Percentiles rank a stretch among this genome's conserved stretches.
phyloP scores from a whole-genome alignment of 2,329 filamentous ascomycete species.

The Rachicladosporium sp. region DNA sequence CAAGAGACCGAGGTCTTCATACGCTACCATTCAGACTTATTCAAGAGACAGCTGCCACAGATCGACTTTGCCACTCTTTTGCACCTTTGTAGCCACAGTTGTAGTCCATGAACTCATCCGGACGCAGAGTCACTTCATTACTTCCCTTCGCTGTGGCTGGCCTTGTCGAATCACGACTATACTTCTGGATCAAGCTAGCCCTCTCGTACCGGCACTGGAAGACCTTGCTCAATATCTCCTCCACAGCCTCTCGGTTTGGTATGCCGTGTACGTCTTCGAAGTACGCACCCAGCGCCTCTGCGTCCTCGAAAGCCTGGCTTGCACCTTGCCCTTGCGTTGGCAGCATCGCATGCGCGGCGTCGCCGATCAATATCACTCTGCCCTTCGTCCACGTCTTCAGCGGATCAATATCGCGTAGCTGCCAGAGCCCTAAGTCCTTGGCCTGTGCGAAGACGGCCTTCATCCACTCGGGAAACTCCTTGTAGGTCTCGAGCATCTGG shows the following conservation, averaged over 20 bases:
- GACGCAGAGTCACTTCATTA: conserved; percentile 22
- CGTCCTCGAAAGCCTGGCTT: conserved; percentile 32
- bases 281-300: conserved; percentile 23
- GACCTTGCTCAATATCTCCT: conserved; percentile 11
- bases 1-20: too few relatives aligned
- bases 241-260: conserved; percentile 14
- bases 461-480: conserved; percentile 31
- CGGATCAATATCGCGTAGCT: conserved; percentile 33
- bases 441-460: conserved; percentile 22
- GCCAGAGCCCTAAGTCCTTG: conserved; percentile 31
- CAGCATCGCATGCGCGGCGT: conserved; percentile 28
- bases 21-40: too few relatives aligned
- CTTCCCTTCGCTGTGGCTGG: conserved; percentile 25
- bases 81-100: conserved; percentile 28
- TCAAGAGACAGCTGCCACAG: too few relatives aligned
- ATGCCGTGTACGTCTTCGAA: conserved; percentile 11
- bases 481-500: conserved; percentile 29
- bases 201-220: conserved; percentile 25
- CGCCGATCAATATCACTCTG: conserved; percentile 23
- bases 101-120: conserved; percentile 32
- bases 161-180: conserved; percentile 31
- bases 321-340: conserved; percentile 34
- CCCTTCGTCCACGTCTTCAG: conserved; percentile 25
- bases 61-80: conserved; percentile 17
- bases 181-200: conserved; percentile 30